phyloP scores from a whole-genome alignment of 2,329 filamentous ascomycete species.

The Tolypocladium ovalisporum region DNA sequence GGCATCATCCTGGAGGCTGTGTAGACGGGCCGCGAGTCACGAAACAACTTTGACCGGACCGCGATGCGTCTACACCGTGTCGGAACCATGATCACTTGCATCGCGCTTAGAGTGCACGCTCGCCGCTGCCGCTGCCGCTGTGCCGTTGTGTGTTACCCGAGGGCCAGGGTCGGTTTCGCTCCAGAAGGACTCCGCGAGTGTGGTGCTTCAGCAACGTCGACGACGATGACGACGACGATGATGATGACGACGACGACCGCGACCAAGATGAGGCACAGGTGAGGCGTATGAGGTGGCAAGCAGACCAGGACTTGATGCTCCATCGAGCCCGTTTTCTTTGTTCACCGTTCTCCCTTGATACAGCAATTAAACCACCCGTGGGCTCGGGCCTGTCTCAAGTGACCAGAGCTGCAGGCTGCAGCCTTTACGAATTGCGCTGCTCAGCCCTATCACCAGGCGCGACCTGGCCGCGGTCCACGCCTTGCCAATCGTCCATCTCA shows the following conservation, averaged over 20 bases:
- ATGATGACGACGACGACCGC: neutral
- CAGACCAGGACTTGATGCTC: neutral
- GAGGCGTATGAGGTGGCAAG: neutral
- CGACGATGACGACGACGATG: neutral
- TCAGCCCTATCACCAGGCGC: neutral
- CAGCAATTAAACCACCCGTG: neutral
- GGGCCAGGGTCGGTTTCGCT: neutral
- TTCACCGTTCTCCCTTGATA: neutral
- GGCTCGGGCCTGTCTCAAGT: neutral
- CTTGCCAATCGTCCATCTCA: neutral
- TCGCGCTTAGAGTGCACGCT: neutral
- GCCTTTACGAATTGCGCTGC: neutral
- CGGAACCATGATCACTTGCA: neutral
- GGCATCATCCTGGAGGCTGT: neutral
- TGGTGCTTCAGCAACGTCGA: neutral
- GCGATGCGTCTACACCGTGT: neutral
- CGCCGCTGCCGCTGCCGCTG: too few species aligned
- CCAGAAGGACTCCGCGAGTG: neutral
- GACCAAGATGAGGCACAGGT: neutral
- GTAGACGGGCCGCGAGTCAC: neutral
- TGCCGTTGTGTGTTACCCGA: neutral
- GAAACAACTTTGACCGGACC: neutral
- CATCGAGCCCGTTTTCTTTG: neutral
- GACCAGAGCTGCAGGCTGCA: neutral
- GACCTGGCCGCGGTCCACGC: neutral